phyloP scores from a whole-genome alignment of 2,329 filamentous ascomycete species.

The Penicillium brevicompactum region DNA sequence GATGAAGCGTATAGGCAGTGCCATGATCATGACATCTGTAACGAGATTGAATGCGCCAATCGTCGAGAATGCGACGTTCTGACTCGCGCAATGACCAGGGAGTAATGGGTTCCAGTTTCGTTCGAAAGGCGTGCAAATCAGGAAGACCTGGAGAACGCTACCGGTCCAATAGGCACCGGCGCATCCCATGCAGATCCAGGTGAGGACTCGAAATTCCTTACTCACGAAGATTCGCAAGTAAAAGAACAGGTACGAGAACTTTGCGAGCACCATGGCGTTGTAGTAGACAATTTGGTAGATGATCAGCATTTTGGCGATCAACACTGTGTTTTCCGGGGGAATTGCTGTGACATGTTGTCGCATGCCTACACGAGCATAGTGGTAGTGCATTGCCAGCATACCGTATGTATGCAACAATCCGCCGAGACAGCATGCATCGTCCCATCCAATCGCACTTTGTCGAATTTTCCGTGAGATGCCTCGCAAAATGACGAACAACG shows the following conservation, averaged over 20 bases:
- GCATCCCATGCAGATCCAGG: slow-evolving; percentile 27
- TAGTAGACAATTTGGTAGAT: slow-evolving; percentile 31
- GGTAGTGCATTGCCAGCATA: slow-evolving; percentile 23
- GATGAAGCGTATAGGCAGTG: slow-evolving; percentile 27
- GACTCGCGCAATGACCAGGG: slow-evolving; percentile 24
- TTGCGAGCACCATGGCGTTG: slow-evolving; percentile 31
- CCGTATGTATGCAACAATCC: slow-evolving; percentile 21
- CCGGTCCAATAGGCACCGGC: slow-evolving; percentile 30
- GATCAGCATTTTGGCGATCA: slow-evolving; percentile 21
- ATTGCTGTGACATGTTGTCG: slow-evolving; percentile 10
- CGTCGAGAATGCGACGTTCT: slow-evolving; percentile 24
- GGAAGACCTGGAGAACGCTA: slow-evolving; percentile 32
- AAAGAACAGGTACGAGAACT: slow-evolving; percentile 34
- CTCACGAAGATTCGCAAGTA: slow-evolving; percentile 35
- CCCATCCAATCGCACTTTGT: slow-evolving; percentile 33
- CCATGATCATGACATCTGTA: slow-evolving; percentile 26
- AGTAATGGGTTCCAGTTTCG: slow-evolving; percentile 21
- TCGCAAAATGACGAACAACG: slow-evolving; percentile 29
- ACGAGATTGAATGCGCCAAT: slow-evolving; percentile 28
- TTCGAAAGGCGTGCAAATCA: slow-evolving; percentile 22
- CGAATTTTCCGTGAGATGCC: slow-evolving; percentile 31
- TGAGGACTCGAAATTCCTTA: slow-evolving; percentile 31
- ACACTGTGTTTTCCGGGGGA: slow-evolving; percentile 6
- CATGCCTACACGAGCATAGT: slow-evolving; percentile 22
- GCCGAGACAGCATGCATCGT: slow-evolving; percentile 30